These are phyloP conservation scores for Hsuehochloa calcarea DNA, from an alignment of 176 grass and related monocot species.

Conservation along the genomic window DNA sequence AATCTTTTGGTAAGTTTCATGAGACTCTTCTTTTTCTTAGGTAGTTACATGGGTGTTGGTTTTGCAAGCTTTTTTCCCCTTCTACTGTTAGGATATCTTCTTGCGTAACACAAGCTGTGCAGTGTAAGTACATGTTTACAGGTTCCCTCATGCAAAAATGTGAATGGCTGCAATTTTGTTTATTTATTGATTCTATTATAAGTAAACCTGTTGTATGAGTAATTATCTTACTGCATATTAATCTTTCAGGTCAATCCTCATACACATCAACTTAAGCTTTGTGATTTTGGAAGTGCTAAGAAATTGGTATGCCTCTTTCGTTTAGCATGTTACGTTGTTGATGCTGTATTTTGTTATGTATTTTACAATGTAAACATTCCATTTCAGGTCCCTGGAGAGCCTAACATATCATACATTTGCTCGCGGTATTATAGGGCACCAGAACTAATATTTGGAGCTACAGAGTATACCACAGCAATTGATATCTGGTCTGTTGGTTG, in stretches of 20 bases:
- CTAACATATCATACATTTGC: conserved; percentile 99
- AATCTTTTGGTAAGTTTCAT: conserved; percentile 78
- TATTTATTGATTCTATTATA: conserved; percentile 14
- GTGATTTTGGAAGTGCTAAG: conserved; percentile 97
- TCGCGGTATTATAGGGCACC: conserved; percentile 97
- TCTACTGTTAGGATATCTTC: background rate
- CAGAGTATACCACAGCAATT: conserved; percentile 85
- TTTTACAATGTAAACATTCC: conserved; percentile 25
- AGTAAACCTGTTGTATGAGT: background rate
- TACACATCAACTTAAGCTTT: conserved; percentile 92
- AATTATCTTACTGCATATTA: conserved; percentile 12
- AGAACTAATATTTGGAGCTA: conserved; percentile 97
- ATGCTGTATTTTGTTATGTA: conserved; percentile 27
- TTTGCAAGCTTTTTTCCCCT: background rate
- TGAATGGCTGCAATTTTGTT: background rate
- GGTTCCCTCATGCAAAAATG: conserved; percentile 16
- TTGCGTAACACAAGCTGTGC: background rate
- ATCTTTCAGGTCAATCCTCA: conserved; percentile 77
- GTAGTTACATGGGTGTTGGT: background rate
- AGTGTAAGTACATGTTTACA: conserved; percentile 3
- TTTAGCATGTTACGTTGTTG: background rate
- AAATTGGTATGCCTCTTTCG: conserved; percentile 66
- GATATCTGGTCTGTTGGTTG: conserved; percentile 99
- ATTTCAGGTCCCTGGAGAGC: conserved; percentile 86
- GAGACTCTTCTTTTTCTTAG: background rate